These are phyloP conservation scores for Erysimum pusillum DNA, from an alignment of 441 rosid genomes.

Conservation along the genomic window DNA sequence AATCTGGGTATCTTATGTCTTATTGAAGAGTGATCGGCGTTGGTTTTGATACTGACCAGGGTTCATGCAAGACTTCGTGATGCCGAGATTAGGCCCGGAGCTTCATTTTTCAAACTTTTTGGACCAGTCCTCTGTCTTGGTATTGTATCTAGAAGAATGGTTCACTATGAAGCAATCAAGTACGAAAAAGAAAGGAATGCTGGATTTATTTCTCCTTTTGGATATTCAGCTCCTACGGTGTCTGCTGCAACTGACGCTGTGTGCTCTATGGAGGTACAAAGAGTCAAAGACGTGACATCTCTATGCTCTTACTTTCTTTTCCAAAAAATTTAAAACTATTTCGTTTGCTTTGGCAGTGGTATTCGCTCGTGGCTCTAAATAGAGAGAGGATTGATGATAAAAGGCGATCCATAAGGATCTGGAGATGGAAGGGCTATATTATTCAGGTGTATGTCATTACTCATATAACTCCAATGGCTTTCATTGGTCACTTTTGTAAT, in stretches of 20 bases:
- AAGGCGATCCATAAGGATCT: slow-evolving; percentile 55
- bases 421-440: slow-evolving; percentile 91
- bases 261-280: slow-evolving; percentile 85
- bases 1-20: slow-evolving; percentile 16
- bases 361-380: slow-evolving; percentile 73
- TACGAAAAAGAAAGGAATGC: slow-evolving; percentile 89
- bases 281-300: not conserved
- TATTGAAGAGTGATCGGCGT: slow-evolving; percentile 20
- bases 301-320: slow-evolving; percentile 8
- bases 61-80: slow-evolving; percentile 69
- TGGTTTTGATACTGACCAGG: slow-evolving; percentile 54
- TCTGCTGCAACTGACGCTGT: slow-evolving; percentile 76
- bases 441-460: slow-evolving; percentile 67
- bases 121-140: slow-evolving; percentile 83
- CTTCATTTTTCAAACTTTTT: slow-evolving; percentile 82
- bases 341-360: slow-evolving; percentile 71
- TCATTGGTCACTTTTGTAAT: slow-evolving; percentile 11
- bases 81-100: slow-evolving; percentile 78
- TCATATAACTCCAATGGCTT: slow-evolving; percentile 14
- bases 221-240: slow-evolving; percentile 78
- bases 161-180: slow-evolving; percentile 71
- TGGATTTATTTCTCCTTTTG: slow-evolving; percentile 87
- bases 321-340: slow-evolving; percentile 38
- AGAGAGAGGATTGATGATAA: slow-evolving; percentile 51
- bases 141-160: slow-evolving; percentile 85